These are phyloP conservation scores for Xanthoconium stramineum DNA, from an alignment of 768 basidiomycete genomes.

Conservation along the genomic window DNA sequence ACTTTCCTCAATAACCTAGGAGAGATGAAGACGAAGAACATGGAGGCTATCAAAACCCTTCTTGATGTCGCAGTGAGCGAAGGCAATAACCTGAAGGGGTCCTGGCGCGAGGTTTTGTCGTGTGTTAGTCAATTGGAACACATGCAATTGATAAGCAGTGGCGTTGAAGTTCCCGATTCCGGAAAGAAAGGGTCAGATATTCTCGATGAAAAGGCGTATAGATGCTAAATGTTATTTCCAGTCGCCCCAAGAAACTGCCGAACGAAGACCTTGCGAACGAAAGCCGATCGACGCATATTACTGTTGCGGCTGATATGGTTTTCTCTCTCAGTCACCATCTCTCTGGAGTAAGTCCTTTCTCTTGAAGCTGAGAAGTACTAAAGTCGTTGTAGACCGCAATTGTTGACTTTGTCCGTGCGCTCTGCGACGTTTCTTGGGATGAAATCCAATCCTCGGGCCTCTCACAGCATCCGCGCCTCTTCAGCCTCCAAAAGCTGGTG, in stretches of 20 bases:
- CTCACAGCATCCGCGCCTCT: constrained; percentile 90
- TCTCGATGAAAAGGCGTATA: not conserved
- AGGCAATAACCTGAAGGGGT: constrained; percentile 92
- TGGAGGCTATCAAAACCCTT: constrained; percentile 96
- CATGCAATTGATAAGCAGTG: constrained; percentile 95
- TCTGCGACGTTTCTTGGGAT: constrained; percentile 98
- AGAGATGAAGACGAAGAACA: constrained; percentile 99
- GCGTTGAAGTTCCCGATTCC: constrained; percentile 77
- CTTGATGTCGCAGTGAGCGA: constrained; percentile 95
- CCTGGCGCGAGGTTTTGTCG: constrained; percentile 93
- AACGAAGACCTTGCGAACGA: constrained; percentile 96
- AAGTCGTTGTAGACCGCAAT: constrained; percentile 73
- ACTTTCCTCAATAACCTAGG: constrained; percentile 97
- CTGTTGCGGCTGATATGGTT: constrained; percentile 98
- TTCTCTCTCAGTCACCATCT: constrained; percentile 94
- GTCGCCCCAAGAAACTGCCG: constrained; percentile 57
- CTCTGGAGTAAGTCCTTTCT: constrained; percentile 71
- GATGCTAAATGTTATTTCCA: constrained; percentile 11
- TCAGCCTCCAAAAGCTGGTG: constrained; percentile 96
- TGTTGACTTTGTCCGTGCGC: constrained; percentile 93
- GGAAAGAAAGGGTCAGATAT: constrained; percentile 73
- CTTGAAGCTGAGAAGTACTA: constrained; percentile 1
- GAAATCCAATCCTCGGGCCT: constrained; percentile 97
- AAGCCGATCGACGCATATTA: constrained; percentile 96
- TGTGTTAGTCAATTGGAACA: constrained; percentile 98